Conservation (phyloP, 1,284 basidiomycete genomes). For the Moesziomyces parantarcticus region DNA sequence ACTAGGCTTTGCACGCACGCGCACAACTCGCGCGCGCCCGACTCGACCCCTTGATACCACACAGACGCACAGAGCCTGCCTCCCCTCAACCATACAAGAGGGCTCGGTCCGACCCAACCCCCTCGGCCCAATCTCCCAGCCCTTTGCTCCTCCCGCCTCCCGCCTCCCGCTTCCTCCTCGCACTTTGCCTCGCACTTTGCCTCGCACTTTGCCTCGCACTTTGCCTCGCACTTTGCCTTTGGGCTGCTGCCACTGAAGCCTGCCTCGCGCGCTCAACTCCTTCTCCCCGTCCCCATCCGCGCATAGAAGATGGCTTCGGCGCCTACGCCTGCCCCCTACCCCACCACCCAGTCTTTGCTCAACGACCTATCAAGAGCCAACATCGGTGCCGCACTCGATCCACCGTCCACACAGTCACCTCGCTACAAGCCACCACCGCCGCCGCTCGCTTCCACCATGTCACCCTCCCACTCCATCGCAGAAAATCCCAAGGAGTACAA, state of each 20-base stretch:
- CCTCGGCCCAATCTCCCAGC: too few relatives aligned
- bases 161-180: not conserved
- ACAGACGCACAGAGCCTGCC: not conserved
- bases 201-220: too few relatives aligned
- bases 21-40: too few relatives aligned
- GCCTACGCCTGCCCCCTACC: slow-evolving; percentile 25
- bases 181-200: not conserved
- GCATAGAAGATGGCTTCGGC: slow-evolving; percentile 43
- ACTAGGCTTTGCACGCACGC: too few relatives aligned
- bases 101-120: too few relatives aligned
- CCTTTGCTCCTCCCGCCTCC: not conserved
- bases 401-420: too few relatives aligned
- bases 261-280: not conserved
- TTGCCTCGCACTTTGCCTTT: not conserved
- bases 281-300: slow-evolving; percentile 1
- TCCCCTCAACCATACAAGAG: too few relatives aligned
- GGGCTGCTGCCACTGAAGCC: too few relatives aligned
- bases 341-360: slow-evolving; percentile 17
- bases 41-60: too few relatives aligned
- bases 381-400: slow-evolving; percentile 26
- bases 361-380: slow-evolving; percentile 15
- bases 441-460: slow-evolving; percentile 23
- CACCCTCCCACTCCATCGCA: slow-evolving; percentile 16
- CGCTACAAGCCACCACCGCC: slow-evolving; percentile 12
- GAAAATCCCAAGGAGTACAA: slow-evolving; percentile 34